Percentiles rank a stretch among this genome's conserved stretches.
Evolutionary conservation across 208 protist genomes (phyloP).

Genomic region (Endotrypanum monterogeii): DNA sequence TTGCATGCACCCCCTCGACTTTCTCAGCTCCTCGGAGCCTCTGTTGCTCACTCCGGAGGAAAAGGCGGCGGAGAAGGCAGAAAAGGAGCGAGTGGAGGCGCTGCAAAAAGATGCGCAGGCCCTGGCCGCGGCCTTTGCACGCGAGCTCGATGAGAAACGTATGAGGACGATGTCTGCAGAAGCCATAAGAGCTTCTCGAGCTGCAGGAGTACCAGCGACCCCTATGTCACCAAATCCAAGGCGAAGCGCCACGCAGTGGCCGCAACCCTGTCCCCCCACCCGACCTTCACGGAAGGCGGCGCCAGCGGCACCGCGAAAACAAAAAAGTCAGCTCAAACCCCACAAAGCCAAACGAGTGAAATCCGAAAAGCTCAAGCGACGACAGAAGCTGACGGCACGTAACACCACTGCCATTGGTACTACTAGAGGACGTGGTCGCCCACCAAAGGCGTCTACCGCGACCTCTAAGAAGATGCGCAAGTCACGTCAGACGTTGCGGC

Average conservation of each 20-base stretch:
- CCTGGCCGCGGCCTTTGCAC: constrained; percentile 2
- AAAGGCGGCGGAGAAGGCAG: constrained; percentile 11
- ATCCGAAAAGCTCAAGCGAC: neutral
- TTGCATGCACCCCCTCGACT: constrained; percentile 27
- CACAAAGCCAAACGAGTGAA: neutral
- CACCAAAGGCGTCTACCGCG: neutral
- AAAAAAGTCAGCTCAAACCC: constrained; percentile 1
- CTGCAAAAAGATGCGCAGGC: constrained; percentile 8
- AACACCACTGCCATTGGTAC: neutral
- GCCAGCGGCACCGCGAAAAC: neutral
- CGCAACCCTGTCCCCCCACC: neutral
- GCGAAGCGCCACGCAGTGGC: neutral
- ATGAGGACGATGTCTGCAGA: neutral
- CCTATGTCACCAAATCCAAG: neutral
- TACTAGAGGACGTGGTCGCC: neutral
- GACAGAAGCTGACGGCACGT: neutral
- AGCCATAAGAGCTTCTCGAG: neutral
- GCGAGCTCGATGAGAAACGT: neutral
- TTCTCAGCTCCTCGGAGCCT: constrained; percentile 31
- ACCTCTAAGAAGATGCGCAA: neutral
- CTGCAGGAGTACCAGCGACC: neutral
- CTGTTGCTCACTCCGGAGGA: constrained; percentile 26
- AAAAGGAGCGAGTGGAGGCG: neutral
- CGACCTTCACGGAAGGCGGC: neutral
- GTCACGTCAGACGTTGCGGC: neutral